Evolutionary conservation across 805 yeast genomes (phyloP).

Genomic region (Brettanomyces nanus): DNA sequence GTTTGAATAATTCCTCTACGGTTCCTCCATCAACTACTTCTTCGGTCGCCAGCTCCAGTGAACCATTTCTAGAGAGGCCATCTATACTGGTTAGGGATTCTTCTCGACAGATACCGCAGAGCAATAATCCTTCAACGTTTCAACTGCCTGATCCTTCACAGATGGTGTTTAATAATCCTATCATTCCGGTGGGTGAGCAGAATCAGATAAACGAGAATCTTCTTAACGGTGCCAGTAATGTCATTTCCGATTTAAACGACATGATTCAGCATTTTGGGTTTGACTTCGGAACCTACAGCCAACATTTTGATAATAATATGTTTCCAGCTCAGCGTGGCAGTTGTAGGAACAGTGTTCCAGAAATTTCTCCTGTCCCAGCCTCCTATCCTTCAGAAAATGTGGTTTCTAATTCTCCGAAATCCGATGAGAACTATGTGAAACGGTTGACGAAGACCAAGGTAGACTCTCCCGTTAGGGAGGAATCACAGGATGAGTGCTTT

Average conservation of each 20-base stretch:
- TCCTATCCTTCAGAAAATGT: neutral
- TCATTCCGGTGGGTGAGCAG: slow-evolving; percentile 5
- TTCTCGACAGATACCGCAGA: slow-evolving; percentile 9
- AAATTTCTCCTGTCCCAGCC: neutral
- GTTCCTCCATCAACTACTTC: no score
- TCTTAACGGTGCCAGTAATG: slow-evolving; percentile 27
- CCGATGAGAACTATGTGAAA: neutral
- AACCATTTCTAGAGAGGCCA: no score
- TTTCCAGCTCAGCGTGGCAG: neutral
- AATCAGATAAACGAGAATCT: slow-evolving; percentile 24
- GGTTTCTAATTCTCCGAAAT: neutral
- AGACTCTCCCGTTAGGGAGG: neutral
- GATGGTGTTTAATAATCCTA: neutral
- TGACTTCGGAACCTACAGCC: no score
- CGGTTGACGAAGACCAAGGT: neutral
- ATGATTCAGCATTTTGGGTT: slow-evolving; percentile 24
- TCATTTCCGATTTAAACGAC: slow-evolving; percentile 29
- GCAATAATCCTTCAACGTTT: neutral
- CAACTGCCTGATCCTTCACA: neutral
- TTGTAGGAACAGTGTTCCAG: neutral
- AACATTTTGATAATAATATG: neutral
- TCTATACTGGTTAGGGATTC: no score
- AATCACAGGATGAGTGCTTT: neutral
- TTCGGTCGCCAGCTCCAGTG: no score
- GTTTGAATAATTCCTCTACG: no score